Base-by-base conservation (phyloP, 2,329 filamentous ascomycete genomes). In the Cercospora zeina region DNA sequence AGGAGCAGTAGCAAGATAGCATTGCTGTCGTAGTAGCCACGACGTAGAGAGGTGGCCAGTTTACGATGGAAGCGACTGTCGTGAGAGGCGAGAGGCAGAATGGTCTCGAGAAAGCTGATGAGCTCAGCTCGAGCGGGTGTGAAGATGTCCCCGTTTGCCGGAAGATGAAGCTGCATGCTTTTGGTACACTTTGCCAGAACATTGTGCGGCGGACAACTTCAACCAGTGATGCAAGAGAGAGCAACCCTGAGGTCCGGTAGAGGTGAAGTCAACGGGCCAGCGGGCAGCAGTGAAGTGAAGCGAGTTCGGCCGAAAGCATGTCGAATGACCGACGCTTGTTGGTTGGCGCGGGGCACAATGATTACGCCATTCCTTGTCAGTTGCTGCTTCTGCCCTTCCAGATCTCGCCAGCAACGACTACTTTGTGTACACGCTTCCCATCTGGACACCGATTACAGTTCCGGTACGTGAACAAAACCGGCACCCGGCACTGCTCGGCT, bases 1-100 rank as follows among this genome's bases (percentile, higher is more conserved):
- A 60, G 49, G 3, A 60, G 27, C 16, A 60, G 11, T 10, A 60
- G 58, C 13, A 60, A 33, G 34, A 60, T 47, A 30, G 24, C 50
- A 14, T 55, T 30, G 1, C 33, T 37, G 27, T 60, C 50, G 34
- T 55, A 36, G 27, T 36, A 27, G 8, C 49, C 58, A 16, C 31
- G 24, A 14, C 27, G 27, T n/a, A 60, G 36, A 21, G 34, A 39
- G 3, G 19, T 14, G 2, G 19, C 27, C 36, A 60, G 3, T n/a
- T 42, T 33, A 19, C 1, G 30, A 53, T 55, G 50, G 19, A 55
- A 33, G 24, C 36, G n/a, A 19, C 34, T 39, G 24, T 56, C 54
- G 11, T 30, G 1, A 31, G 19, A 3, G 1, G 50, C 31, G 8
- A 47, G 5, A 34, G 58, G 58, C 19, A 31, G 50, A 16, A 60